Evolutionary conservation across 345 rosid genomes (phyloP), one percentile per base, ranked within the genome.

Genomic region (Gossypium mustelinum): DNA sequence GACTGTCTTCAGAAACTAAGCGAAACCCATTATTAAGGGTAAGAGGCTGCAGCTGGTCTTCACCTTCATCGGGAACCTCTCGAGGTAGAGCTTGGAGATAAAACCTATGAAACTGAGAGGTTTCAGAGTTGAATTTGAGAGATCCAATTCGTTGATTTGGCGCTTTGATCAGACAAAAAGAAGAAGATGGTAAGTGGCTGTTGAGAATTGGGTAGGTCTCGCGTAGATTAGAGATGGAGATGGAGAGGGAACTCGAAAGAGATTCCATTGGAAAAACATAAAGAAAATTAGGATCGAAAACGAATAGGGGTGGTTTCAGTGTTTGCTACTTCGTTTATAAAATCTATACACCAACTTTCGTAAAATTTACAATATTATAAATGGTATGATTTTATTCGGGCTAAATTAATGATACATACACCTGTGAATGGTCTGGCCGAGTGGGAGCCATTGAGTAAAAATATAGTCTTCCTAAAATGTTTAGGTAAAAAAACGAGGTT

Each of bases 211-310:
- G 43, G 43, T 48, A 25, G 16, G 58, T 48, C 47, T 82, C 90
- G 17, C 86, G 83, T 73, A 83, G 71, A 34, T 75, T 83, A 69
- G 87, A 81, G 73, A 79, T 22, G 57, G 79, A 66, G 20, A 65
- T 48, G 18, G 79, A 66, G 20, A 62, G 48, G 22, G 86, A 81
- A 72, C 78, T 81, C 58, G 86, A 83, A 9, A 86, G 70, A 63
- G 91, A 73, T 69, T 89, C 97, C 98, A 92, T 87, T 65, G 76
- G 43, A 18, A 24, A 60, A 60, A 52, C 45, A 68, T 41, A 60
- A 24, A 43, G 68, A 48, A 27, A 24, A 14, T 24, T 29, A 12
- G 58, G 58, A 54, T n/a, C 58, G 11, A n/a, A 54, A 54, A 54
- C 58, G 11, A 54, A n/a, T n/a, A 54, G 12, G 58, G 57, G 58